Evolutionary conservation across 2,329 filamentous ascomycete species (phyloP).

Genomic region (Fusarium algeriense): DNA sequence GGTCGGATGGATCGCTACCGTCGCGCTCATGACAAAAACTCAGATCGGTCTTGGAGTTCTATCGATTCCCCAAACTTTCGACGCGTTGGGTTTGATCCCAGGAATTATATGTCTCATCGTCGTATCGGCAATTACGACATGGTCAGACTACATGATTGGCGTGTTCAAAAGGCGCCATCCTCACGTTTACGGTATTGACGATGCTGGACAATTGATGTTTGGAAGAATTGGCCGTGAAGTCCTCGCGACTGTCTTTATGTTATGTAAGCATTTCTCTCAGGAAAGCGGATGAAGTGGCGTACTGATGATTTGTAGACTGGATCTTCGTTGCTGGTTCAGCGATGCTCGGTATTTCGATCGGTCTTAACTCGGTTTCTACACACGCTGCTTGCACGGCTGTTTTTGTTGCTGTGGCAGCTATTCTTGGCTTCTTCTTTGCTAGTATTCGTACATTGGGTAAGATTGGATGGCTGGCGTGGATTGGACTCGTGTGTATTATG

Average conservation of each 20-base stretch:
- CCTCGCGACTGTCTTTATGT: conserved; percentile 52
- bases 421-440: conserved; percentile 48
- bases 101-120: conserved; percentile 58
- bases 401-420: conserved; percentile 54
- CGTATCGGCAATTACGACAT: conserved; percentile 54
- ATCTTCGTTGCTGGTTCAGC: conserved; percentile 36
- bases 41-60: conserved; percentile 62
- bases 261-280: conserved; percentile 46
- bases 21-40: conserved; percentile 61
- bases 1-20: conserved; percentile 59
- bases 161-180: conserved; percentile 64
- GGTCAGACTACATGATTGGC: conserved; percentile 56
- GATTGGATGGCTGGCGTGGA: conserved; percentile 52
- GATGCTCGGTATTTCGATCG: conserved; percentile 54
- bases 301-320: conserved; percentile 15
- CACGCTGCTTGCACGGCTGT: conserved; percentile 57
- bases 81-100: conserved; percentile 60
- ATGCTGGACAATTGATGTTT: conserved; percentile 63
- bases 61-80: conserved; percentile 60
- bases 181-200: conserved; percentile 66
- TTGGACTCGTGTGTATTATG: conserved; percentile 39
- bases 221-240: conserved; percentile 59
- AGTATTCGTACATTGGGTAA: conserved; percentile 51
- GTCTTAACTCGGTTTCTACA: conserved; percentile 55
- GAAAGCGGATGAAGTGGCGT: fast-evolving